phyloP scores from a whole-genome alignment of 768 basidiomycete species.

The Roridomyces roridus region DNA sequence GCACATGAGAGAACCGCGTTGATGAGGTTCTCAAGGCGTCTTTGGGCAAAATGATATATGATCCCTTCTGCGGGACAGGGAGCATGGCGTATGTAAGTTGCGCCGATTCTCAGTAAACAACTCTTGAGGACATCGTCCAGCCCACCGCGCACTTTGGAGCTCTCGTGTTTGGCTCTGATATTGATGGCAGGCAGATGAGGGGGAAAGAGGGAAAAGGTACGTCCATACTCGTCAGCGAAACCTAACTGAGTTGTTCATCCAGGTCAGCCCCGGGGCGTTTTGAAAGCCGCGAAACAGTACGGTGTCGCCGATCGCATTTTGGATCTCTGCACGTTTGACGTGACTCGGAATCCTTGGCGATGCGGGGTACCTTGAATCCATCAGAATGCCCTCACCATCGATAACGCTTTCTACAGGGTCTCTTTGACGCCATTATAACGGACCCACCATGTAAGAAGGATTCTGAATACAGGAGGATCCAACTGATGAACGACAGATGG shows the following conservation, averaged over 20 bases:
- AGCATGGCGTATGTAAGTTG: slow-evolving; percentile 83
- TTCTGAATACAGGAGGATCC: background rate
- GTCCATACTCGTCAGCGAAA: slow-evolving; percentile 1
- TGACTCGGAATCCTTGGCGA: slow-evolving; percentile 90
- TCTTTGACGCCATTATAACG: slow-evolving; percentile 94
- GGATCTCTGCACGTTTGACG: slow-evolving; percentile 90
- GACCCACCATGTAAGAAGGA: slow-evolving; percentile 86
- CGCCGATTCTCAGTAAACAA: background rate
- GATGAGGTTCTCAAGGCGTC: slow-evolving; percentile 59
- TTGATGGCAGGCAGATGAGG: slow-evolving; percentile 96
- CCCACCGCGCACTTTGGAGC: slow-evolving; percentile 91
- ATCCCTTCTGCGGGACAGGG: slow-evolving; percentile 94
- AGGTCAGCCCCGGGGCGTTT: slow-evolving; percentile 69
- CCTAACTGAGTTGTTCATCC: background rate
- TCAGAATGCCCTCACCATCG: background rate
- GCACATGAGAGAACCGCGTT: background rate
- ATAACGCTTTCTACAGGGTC: slow-evolving; percentile 25
- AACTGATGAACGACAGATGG: slow-evolving; percentile 64
- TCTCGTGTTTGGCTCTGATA: slow-evolving; percentile 88
- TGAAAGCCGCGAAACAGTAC: slow-evolving; percentile 86
- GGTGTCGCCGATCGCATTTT: slow-evolving; percentile 74
- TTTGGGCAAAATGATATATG: slow-evolving; percentile 91
- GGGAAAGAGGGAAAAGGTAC: slow-evolving; percentile 94
- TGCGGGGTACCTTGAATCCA: slow-evolving; percentile 58
- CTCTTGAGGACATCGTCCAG: slow-evolving; percentile 43